Evolutionary conservation across 257 asterid genomes (phyloP).

Genomic region (Solanum bukasovii): DNA sequence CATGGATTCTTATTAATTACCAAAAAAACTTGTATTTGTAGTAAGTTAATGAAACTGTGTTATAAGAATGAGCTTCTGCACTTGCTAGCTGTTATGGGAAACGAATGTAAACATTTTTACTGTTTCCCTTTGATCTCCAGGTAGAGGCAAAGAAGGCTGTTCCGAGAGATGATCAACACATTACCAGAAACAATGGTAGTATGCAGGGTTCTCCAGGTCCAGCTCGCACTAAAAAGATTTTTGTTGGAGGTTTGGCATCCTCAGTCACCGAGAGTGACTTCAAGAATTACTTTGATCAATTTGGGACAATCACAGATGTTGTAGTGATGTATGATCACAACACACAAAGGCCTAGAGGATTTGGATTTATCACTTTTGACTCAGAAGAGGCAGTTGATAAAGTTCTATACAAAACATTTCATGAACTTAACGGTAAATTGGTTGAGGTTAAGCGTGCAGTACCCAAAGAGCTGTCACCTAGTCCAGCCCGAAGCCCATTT

Average conservation of each 20-base stretch:
- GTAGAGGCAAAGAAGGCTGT: slow-evolving; percentile 73
- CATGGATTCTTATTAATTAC: neutral
- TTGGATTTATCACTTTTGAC: slow-evolving; percentile 59
- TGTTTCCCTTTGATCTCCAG: slow-evolving; percentile 20
- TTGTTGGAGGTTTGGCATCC: slow-evolving; percentile 68
- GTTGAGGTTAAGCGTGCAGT: slow-evolving; percentile 87
- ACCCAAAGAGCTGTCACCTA: slow-evolving; percentile 74
- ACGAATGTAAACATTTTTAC: neutral
- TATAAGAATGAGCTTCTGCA: neutral
- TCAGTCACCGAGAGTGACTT: slow-evolving; percentile 55
- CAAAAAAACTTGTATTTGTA: neutral
- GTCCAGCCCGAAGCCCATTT: slow-evolving; percentile 52
- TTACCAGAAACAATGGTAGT: slow-evolving; percentile 20
- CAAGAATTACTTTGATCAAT: slow-evolving; percentile 57
- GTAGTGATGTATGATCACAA: slow-evolving; percentile 78
- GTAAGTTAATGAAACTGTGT: neutral
- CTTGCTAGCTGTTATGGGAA: neutral
- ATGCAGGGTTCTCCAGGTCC: slow-evolving; percentile 50
- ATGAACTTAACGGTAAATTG: slow-evolving; percentile 79
- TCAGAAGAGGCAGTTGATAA: slow-evolving; percentile 30
- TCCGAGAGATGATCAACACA: slow-evolving; percentile 52
- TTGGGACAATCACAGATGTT: slow-evolving; percentile 55
- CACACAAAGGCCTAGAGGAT: slow-evolving; percentile 77
- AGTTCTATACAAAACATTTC: slow-evolving; percentile 37
- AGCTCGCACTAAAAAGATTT: slow-evolving; percentile 52